A percentile compares a stretch with the other conserved stretches of the same genome.
These are phyloP conservation scores for Thuidium tamariscinum DNA, from an alignment of 225 moss, liverwort and hornwort genomes.

Conservation along the genomic window DNA sequence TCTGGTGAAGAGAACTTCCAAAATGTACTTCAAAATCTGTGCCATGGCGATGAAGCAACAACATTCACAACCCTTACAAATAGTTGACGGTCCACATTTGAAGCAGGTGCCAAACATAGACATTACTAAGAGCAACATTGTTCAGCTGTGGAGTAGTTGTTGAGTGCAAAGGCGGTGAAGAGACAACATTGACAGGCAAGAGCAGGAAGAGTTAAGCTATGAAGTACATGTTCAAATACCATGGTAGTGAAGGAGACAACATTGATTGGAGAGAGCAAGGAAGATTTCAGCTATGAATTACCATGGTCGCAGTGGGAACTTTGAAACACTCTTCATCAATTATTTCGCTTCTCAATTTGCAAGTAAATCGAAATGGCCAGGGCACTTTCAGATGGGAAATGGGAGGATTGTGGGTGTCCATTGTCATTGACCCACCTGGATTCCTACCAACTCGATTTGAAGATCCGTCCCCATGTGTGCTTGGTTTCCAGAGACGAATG, in stretches of 20 bases:
- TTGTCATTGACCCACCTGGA: background rate
- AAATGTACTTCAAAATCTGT: background rate
- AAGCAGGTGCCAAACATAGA: too few relatives aligned
- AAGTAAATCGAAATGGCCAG: background rate
- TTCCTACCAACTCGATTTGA: background rate
- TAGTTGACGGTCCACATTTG: background rate
- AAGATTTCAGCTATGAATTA: background rate
- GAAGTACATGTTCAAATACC: background rate
- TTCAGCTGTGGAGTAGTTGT: background rate
- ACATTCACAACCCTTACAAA: too few relatives aligned
- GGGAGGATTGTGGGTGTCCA: slow-evolving; percentile 30
- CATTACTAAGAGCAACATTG: too few relatives aligned
- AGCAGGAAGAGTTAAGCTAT: background rate
- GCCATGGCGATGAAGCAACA: background rate
- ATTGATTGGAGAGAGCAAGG: background rate
- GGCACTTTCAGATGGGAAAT: background rate
- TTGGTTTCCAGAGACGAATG: slow-evolving; percentile 16
- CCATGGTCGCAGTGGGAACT: background rate
- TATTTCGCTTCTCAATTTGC: too few relatives aligned
- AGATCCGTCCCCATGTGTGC: background rate
- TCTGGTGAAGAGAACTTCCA: background rate
- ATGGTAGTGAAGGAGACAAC: background rate
- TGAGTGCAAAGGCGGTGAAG: background rate
- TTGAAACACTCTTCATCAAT: background rate
- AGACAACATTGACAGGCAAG: background rate